Percentiles rank a stretch among this genome's conserved stretches.
Evolutionary conservation across 805 yeast species (phyloP).

Genomic region (Cyberlindnera veronae): DNA sequence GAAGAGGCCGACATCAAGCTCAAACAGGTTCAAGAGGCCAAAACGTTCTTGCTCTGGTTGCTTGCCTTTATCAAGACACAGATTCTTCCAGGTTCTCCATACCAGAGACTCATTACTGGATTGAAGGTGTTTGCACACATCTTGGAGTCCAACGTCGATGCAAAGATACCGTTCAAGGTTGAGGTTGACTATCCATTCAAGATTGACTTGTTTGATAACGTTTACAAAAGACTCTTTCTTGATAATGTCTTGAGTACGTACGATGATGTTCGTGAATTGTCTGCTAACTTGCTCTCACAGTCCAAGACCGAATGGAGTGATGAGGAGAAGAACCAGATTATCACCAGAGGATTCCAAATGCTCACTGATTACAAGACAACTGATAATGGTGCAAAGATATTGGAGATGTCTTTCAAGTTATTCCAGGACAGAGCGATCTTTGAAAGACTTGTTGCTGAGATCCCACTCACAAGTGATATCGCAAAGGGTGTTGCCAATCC

Average conservation of each 20-base stretch:
- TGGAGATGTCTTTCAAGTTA: constrained; percentile 45
- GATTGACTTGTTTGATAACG: constrained; percentile 38
- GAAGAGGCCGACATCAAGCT: constrained; percentile 34
- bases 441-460: constrained; percentile 31
- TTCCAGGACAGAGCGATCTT: constrained; percentile 32
- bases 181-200: constrained; percentile 48
- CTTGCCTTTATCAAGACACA: constrained; percentile 34
- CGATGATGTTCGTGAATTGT: constrained; percentile 65
- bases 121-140: constrained; percentile 44
- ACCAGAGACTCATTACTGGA: constrained; percentile 49
- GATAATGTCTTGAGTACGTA: constrained; percentile 67
- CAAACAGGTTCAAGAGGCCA: constrained; percentile 30
- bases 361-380: constrained; percentile 53
- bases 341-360: constrained; percentile 31
- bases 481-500: constrained; percentile 49
- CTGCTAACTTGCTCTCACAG: constrained; percentile 42
- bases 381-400: constrained; percentile 74
- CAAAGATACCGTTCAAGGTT: constrained; percentile 38
- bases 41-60: constrained; percentile 41
- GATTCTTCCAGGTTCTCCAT: constrained; percentile 54
- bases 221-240: constrained; percentile 46
- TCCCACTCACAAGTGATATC: constrained; percentile 33
- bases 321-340: constrained; percentile 14
- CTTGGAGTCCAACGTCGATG: constrained; percentile 55
- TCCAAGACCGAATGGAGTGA: constrained; percentile 19